These are phyloP conservation scores for Pseudomassariella vexata DNA, from an alignment of 2,329 filamentous ascomycete genomes.

Conservation along the genomic window DNA sequence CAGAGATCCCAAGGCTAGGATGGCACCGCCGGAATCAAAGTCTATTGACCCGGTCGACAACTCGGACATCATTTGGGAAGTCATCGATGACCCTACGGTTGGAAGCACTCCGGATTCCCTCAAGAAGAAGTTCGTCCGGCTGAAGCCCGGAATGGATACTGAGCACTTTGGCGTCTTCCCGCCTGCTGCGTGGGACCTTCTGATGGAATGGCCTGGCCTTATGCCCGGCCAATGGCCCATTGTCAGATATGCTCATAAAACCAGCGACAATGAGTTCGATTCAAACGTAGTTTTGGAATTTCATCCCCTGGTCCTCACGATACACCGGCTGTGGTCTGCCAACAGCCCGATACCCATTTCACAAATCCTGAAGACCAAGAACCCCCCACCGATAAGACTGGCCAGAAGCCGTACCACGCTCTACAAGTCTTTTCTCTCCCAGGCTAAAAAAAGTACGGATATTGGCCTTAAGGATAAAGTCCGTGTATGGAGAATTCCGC, in stretches of 20 bases:
- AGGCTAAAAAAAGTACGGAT: slow-evolving; percentile 62
- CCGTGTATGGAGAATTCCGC: slow-evolving; percentile 65
- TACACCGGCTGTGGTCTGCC: slow-evolving; percentile 70
- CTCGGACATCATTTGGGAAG: slow-evolving; percentile 67
- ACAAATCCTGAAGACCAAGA: slow-evolving; percentile 54
- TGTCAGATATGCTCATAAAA: slow-evolving; percentile 72
- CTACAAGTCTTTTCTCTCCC: slow-evolving; percentile 69
- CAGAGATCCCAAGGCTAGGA: slow-evolving; percentile 48
- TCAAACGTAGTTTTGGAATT: slow-evolving; percentile 74
- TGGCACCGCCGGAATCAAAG: slow-evolving; percentile 39
- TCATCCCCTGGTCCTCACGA: slow-evolving; percentile 76
- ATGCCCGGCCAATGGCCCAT: slow-evolving; percentile 66
- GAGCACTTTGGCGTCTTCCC: slow-evolving; percentile 75
- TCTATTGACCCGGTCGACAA: slow-evolving; percentile 80
- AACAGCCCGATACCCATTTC: slow-evolving; percentile 50
- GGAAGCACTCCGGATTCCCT: slow-evolving; percentile 20
- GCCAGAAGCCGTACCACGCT: slow-evolving; percentile 65
- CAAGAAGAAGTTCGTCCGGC: slow-evolving; percentile 58
- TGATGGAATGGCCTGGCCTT: slow-evolving; percentile 78
- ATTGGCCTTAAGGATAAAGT: slow-evolving; percentile 70
- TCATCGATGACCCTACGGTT: slow-evolving; percentile 40
- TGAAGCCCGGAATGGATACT: slow-evolving; percentile 63
- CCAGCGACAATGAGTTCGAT: slow-evolving; percentile 49
- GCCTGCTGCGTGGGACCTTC: slow-evolving; percentile 72
- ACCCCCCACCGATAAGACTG: slow-evolving; percentile 57